Base-by-base conservation (phyloP, 495 filamentous ascomycete genomes). In the Aspergillus nanangensis region DNA sequence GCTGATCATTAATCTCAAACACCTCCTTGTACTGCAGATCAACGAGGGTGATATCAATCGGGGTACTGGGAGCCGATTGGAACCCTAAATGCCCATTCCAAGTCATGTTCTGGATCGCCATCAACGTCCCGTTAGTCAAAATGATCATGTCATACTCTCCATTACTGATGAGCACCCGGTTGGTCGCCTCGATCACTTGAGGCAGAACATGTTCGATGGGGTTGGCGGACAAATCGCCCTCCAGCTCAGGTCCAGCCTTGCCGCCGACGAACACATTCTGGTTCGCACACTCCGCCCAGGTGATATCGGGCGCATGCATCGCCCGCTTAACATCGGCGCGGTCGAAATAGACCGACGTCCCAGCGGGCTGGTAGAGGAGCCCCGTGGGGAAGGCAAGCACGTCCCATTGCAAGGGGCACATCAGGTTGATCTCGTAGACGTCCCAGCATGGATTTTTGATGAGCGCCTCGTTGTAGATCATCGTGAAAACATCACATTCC, bases 51-150 rank as follows among this genome's bases (percentile, higher is more conserved):
- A 71, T 65, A 47, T 67, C 55, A 47, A 71, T 72, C 5, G 66
- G 58, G 3, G 57, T 61, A 13, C 40, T 51, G 0, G 75, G 76
- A 27, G 60, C 47, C 13, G 51, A 22, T 45, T 76, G 62, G 67
- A 84, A 85, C 0, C 80, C 82, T n/a, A 82, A 71, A 19, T 70
- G 57, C 17, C 81, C 80, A 49, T 79, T 76, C 78, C 80, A 86
- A 4, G 80, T 85, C 78, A 84, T 81, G 59, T 84, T 84, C 58
- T 84, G 80, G 49, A 85, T 80, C 24, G 74, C 63, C 29, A 84
- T 56, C 4, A 84, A 62, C 0, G 80, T 82, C n/a, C 79, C 82
- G 50, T 83, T 78, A 34, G 75, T 71, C 32, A 82, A 66, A 41
- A 86, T 74, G 49, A 81, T 71, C 58, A 78, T 76, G 56, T 87